These are phyloP conservation scores for Alternaria sp. DNA, from an alignment of 2,329 filamentous ascomycete genomes.

Conservation along the genomic window DNA sequence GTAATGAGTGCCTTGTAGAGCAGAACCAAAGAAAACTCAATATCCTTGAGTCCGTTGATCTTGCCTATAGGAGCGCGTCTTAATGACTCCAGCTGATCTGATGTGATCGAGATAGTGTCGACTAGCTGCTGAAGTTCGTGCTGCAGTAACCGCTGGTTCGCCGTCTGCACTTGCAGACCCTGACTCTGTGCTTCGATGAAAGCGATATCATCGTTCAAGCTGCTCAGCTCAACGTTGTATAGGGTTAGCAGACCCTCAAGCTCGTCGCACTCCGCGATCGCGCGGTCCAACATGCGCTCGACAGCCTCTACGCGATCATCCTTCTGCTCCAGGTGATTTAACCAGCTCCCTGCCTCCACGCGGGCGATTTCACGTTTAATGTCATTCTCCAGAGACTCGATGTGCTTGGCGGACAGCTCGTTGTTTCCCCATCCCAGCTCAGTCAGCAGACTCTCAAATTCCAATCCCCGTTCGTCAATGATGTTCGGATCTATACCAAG, in stretches of 20 bases:
- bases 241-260: constrained; percentile 91
- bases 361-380: constrained; percentile 87
- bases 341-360: constrained; percentile 90
- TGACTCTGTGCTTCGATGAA: constrained; percentile 98
- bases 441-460: constrained; percentile 82
- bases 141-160: constrained; percentile 93
- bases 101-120: constrained; percentile 86
- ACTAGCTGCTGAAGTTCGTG: constrained; percentile 89
- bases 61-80: constrained; percentile 75
- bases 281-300: constrained; percentile 82
- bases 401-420: constrained; percentile 73
- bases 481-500: constrained; percentile 79
- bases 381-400: constrained; percentile 81
- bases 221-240: constrained; percentile 87
- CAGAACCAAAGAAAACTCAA: constrained; percentile 77
- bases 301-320: constrained; percentile 89
- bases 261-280: constrained; percentile 95
- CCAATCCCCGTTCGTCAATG: constrained; percentile 76
- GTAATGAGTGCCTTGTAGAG: constrained; percentile 93
- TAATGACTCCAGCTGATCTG: constrained; percentile 75
- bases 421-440: constrained; percentile 89
- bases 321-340: constrained; percentile 81
- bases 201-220: constrained; percentile 90
- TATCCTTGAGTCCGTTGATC: constrained; percentile 72
- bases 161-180: constrained; percentile 93